Base-by-base conservation (phyloP, 345 rosid species). In the Cardamine occulta region DNA sequence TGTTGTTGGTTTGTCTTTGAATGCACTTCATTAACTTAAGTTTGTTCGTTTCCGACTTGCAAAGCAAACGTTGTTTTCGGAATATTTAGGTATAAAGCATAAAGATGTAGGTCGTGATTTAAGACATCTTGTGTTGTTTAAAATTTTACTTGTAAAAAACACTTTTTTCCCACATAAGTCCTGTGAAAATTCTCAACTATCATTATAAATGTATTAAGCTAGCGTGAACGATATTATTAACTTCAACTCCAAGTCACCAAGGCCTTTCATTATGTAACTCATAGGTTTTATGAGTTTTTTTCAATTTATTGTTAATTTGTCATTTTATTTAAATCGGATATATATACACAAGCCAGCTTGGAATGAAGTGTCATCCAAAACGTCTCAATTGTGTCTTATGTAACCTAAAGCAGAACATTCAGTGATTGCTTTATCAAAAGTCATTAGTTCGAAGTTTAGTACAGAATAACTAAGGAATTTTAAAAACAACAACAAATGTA, bases 1-100 rank as follows among this genome's bases (percentile, higher is more conserved):
- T 5, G 0, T 5, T 45, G 1, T 14, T 12, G 31, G 66, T 29
- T 37, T 21, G 61, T 77, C 34, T 35, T 54, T 53, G 42, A 58
- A 62, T 40, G 42, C 54, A 64, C 34, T 47, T 63, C 24, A 35
- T 34, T 17, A 63, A 18, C 76, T 55, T 54, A 47, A 48, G 40
- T 71, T 77, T 55, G 76, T 77, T 77, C 73, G 73, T 77, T 77
- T 71, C 80, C 68, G n/a, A 63, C 62, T 77, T 57, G 68, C 68
- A 56, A 71, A 77, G 80, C 76, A 77, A 70, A 45, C 76, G 8
- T 55, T 70, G 66, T 64, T 64, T 21, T 70, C 58, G 35, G 72
- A 63, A 70, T 55, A 56, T 63, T 37, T 77, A 35, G 34, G 9
- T 63, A 47, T 45, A 26, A 53, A 68, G 74, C 74, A 59, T 51